These are phyloP conservation scores for Rhododendron mucronatum DNA, from an alignment of 148 eudicot species.

Conservation along the genomic window DNA sequence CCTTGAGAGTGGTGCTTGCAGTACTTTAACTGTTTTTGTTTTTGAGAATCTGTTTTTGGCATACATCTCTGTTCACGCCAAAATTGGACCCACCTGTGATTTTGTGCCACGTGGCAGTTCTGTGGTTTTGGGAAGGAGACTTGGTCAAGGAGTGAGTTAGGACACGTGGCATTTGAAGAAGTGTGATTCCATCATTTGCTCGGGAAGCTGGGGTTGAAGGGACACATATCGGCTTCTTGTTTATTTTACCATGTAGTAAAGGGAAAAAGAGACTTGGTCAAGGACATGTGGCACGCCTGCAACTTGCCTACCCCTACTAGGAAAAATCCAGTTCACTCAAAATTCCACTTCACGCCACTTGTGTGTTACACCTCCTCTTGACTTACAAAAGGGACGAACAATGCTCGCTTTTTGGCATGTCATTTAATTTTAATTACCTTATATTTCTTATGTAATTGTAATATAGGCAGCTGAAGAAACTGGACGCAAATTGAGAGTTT, in stretches of 20 bases:
- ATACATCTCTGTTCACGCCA: background rate
- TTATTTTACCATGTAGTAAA: background rate
- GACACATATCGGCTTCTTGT: background rate
- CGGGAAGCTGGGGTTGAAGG: background rate
- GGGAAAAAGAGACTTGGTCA: background rate
- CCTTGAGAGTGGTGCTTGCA: background rate
- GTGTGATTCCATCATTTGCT: background rate
- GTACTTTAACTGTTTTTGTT: background rate
- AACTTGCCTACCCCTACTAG: background rate
- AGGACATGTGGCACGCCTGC: background rate
- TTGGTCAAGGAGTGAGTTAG: background rate
- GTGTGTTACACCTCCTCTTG: background rate
- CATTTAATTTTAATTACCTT: background rate
- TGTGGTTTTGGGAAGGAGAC: background rate
- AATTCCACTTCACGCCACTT: background rate
- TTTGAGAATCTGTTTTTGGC: background rate
- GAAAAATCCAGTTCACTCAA: background rate
- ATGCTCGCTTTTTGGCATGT: background rate
- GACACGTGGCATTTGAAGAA: background rate
- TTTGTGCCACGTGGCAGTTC: background rate
- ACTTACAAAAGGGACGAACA: background rate
- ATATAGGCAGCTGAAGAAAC: constrained; percentile 94
- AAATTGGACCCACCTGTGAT: background rate
- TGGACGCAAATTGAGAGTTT: constrained; percentile 78
- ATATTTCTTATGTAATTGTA: background rate